phyloP scores from a whole-genome alignment of 352 stramenopile species.

The Phytopythium cucurbitacearum region DNA sequence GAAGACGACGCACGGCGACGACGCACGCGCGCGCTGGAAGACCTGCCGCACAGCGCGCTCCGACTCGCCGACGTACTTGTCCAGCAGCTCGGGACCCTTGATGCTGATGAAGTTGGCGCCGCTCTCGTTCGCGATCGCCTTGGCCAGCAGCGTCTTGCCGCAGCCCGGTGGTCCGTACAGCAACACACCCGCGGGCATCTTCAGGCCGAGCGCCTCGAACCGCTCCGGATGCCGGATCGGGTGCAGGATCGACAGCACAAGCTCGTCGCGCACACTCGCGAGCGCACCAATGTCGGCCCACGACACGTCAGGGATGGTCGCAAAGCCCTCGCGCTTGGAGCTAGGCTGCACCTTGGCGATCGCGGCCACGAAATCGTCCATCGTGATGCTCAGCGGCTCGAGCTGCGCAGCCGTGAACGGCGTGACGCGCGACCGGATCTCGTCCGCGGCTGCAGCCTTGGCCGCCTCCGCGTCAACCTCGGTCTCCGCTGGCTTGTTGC shows the following conservation, averaged over 20 bases:
- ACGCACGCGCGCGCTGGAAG: slow-evolving; percentile 97
- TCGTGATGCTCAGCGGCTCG: slow-evolving; percentile 91
- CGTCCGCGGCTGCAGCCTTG: slow-evolving; percentile 37
- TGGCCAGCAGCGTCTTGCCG: slow-evolving; percentile 98
- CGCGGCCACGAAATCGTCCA: slow-evolving; percentile 95
- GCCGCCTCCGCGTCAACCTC: slow-evolving; percentile 10
- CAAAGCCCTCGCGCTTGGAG: slow-evolving; percentile 98
- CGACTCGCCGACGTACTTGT: slow-evolving; percentile 99
- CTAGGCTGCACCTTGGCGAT: slow-evolving; percentile 97
- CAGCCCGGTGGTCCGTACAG: slow-evolving; percentile 98
- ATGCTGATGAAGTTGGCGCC: slow-evolving; percentile 99
- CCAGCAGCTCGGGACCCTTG: slow-evolving; percentile 97
- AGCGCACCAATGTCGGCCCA: slow-evolving; percentile 98
- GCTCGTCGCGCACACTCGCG: slow-evolving; percentile 91
- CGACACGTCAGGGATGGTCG: slow-evolving; percentile 96
- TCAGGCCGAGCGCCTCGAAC: slow-evolving; percentile 94
- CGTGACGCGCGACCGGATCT: slow-evolving; percentile 56
- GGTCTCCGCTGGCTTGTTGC: not conserved
- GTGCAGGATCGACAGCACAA: slow-evolving; percentile 96
- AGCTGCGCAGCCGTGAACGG: slow-evolving; percentile 91
- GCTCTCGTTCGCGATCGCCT: slow-evolving; percentile 98
- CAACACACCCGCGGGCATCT: slow-evolving; percentile 95
- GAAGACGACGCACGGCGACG: slow-evolving; percentile 99
- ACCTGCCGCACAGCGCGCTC: slow-evolving; percentile 95
- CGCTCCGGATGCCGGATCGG: slow-evolving; percentile 95